Evolutionary conservation across 2,329 filamentous ascomycete species (phyloP).

Genomic region (Apiospora koreana): DNA sequence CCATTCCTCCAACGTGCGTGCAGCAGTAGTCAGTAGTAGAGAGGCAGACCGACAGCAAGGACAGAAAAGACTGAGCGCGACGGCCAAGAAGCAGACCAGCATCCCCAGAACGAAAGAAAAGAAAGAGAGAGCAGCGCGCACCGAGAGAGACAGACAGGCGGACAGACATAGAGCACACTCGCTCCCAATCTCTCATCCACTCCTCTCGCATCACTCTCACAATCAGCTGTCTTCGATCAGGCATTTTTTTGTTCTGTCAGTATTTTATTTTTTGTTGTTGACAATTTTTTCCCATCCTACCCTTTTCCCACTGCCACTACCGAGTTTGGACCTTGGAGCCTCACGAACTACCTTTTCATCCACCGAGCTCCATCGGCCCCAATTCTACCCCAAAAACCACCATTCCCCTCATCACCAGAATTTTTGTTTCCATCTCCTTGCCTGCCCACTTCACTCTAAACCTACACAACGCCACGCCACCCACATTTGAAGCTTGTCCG

Average conservation of each 20-base stretch:
- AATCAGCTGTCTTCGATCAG: constrained; percentile 4
- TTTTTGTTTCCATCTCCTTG: constrained; percentile 25
- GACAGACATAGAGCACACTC: neutral
- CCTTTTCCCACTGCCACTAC: constrained; percentile 30
- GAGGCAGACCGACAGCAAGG: neutral
- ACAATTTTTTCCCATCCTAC: constrained; percentile 18
- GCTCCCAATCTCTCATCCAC: constrained; percentile 1
- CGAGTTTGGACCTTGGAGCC: constrained; percentile 31
- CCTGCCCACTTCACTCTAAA: constrained; percentile 13
- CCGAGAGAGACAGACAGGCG: neutral
- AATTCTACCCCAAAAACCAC: constrained; percentile 36
- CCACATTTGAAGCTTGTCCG: constrained; percentile 6
- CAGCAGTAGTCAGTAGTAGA: constrained; percentile 5
- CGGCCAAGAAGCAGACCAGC: neutral
- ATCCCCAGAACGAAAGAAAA: neutral
- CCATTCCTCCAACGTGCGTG: constrained; percentile 6
- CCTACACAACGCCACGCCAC: constrained; percentile 7
- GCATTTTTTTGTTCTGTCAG: constrained; percentile 4
- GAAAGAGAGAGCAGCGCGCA: constrained; percentile 6
- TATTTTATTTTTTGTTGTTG: constrained; percentile 7
- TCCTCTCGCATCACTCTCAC: constrained; percentile 7
- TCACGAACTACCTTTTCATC: constrained; percentile 36
- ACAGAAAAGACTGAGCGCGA: neutral
- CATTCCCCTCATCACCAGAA: constrained; percentile 32
- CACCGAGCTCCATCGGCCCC: constrained; percentile 34